Conservation (phyloP, 768 basidiomycete species). For the Trametes elegans region DNA sequence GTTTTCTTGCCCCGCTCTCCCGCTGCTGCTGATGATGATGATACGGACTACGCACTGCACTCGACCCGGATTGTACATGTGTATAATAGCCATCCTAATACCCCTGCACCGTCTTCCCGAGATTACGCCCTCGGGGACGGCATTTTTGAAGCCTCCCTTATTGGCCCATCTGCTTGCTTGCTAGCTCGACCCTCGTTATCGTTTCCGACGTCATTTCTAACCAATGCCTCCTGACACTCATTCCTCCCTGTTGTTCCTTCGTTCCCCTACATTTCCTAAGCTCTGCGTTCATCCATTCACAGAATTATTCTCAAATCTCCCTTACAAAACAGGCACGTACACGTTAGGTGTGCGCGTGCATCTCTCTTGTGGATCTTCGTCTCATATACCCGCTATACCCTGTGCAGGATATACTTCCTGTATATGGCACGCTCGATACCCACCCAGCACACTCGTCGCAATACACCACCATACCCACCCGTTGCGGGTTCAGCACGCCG, state of each 20-base stretch:
- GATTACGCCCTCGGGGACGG: no score
- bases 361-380: no score
- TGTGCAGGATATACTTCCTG: not conserved
- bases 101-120: no score
- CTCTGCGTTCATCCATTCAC: no score
- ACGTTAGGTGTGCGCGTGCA: no score
- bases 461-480: not conserved
- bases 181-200: not conserved
- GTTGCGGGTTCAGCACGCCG: no score
- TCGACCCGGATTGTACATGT: not conserved
- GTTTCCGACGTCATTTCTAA: no score
- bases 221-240: no score
- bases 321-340: no score
- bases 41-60: not conserved
- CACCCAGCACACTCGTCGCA: not conserved
- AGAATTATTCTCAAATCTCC: no score
- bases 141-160: not conserved
- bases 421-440: constrained; percentile 3
- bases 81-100: not conserved
- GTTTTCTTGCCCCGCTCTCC: not conserved
- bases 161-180: not conserved
- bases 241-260: not conserved
- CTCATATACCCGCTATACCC: constrained; percentile 3
- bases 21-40: not conserved
- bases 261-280: no score